These are phyloP conservation scores for Boletus smithii DNA, from an alignment of 1,284 basidiomycete species.

Conservation along the genomic window DNA sequence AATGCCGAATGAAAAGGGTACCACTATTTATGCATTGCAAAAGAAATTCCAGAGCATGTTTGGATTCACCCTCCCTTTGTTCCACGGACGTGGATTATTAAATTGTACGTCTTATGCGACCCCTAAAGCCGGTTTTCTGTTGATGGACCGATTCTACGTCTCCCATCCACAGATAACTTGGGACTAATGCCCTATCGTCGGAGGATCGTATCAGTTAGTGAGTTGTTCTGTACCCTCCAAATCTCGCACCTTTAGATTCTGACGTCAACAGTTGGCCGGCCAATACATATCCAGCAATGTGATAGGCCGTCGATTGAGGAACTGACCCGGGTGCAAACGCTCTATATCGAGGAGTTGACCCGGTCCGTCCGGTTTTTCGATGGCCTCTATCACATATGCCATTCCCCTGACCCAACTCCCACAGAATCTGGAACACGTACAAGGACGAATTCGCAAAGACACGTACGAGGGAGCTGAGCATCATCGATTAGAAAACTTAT, in stretches of 20 bases:
- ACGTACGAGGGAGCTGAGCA: slow-evolving; percentile 66
- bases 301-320: slow-evolving; percentile 82
- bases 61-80: slow-evolving; percentile 95
- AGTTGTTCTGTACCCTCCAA: slow-evolving; percentile 37
- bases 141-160: not conserved
- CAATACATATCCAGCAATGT: slow-evolving; percentile 76
- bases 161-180: slow-evolving; percentile 62
- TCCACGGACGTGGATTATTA: slow-evolving; percentile 87
- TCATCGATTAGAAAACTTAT: slow-evolving; percentile 54
- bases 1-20: slow-evolving; percentile 92
- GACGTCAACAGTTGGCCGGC: slow-evolving; percentile 69
- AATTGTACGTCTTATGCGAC: slow-evolving; percentile 63
- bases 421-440: slow-evolving; percentile 92
- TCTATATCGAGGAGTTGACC: slow-evolving; percentile 91
- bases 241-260: not conserved
- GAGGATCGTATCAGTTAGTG: slow-evolving; percentile 91
- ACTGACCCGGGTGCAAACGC: slow-evolving; percentile 74
- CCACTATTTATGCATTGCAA: slow-evolving; percentile 83
- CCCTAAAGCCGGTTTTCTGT: not conserved
- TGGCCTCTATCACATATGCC: not conserved
- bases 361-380: slow-evolving; percentile 47
- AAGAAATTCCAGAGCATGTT: slow-evolving; percentile 88
- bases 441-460: slow-evolving; percentile 83
- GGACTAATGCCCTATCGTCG: slow-evolving; percentile 92
- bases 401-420: not conserved